A percentile compares a stretch with the other conserved stretches of the same genome.
phyloP scores from a whole-genome alignment of 1,139 yeast species.

The Protomyces inundatus region DNA sequence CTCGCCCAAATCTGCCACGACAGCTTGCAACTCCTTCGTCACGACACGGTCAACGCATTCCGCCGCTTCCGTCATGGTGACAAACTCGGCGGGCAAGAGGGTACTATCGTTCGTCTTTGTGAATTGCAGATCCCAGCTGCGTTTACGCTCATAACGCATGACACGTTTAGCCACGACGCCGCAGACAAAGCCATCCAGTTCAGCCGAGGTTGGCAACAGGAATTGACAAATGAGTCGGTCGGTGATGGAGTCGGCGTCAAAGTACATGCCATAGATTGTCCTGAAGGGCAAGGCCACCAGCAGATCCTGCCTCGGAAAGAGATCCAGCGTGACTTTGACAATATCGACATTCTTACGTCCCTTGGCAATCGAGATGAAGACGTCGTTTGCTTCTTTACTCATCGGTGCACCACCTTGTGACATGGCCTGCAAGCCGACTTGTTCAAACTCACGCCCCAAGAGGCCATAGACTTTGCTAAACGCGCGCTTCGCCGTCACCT shows the following conservation, averaged over 20 bases:
- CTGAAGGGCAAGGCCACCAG: constrained; percentile 58
- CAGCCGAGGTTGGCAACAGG: constrained; percentile 13
- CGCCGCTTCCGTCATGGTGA: constrained; percentile 81
- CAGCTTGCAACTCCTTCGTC: constrained; percentile 50
- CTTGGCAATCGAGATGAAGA: constrained; percentile 73
- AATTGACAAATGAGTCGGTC: constrained; percentile 25
- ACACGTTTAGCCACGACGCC: constrained; percentile 79
- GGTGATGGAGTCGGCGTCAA: constrained; percentile 32
- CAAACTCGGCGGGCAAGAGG: constrained; percentile 60
- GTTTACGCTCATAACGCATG: constrained; percentile 71
- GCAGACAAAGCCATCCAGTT: constrained; percentile 57
- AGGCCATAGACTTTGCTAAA: constrained; percentile 35
- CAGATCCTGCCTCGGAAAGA: constrained; percentile 76
- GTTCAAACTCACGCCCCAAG: constrained; percentile 66
- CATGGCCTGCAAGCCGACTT: constrained; percentile 60
- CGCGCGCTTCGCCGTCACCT: constrained; percentile 30
- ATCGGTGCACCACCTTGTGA: constrained; percentile 37
- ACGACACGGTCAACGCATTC: constrained; percentile 69
- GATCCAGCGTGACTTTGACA: constrained; percentile 55
- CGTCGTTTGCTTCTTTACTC: constrained; percentile 64
- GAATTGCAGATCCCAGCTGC: constrained; percentile 74
- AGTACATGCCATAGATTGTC: constrained; percentile 32
- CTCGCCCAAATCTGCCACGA: constrained; percentile 49
- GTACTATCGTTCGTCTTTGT: constrained; percentile 63
- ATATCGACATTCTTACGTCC: constrained; percentile 76